Conservation (phyloP, 163 green algal species). For the Scenedesmus sp. region DNA sequence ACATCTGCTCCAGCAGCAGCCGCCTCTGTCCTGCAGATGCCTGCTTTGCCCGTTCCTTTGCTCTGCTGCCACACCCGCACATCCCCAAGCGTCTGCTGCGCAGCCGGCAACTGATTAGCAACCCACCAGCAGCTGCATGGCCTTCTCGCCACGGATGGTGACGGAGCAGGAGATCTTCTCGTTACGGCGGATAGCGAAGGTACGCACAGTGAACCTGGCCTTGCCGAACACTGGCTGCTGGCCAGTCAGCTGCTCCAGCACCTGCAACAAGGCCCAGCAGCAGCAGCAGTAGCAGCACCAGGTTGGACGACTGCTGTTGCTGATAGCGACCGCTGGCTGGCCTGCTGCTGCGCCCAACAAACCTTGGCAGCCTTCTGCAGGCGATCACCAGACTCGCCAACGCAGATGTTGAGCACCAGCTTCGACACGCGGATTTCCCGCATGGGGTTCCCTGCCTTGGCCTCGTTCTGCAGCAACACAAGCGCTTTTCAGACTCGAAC, state of each 20-base stretch:
- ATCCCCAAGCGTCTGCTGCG: not conserved
- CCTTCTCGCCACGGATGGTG: conserved; percentile 98
- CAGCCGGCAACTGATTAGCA: not conserved
- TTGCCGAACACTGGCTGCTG: conserved; percentile 98
- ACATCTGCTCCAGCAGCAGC: not conserved
- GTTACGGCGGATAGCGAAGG: conserved; percentile 98
- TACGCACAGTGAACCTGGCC: conserved; percentile 98
- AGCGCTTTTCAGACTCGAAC: not conserved
- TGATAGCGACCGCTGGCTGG: not conserved
- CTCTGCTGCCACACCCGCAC: not conserved
- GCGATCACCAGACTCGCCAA: conserved; percentile 98
- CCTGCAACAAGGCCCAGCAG: conserved; percentile 67
- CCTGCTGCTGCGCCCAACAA: conserved; percentile 12
- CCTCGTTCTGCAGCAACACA: conserved; percentile 57
- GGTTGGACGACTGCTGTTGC: not conserved
- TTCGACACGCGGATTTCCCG: conserved; percentile 98
- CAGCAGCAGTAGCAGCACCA: conserved; percentile 17
- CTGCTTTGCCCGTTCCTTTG: not conserved
- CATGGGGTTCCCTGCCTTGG: conserved; percentile 89
- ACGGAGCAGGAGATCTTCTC: conserved; percentile 99
- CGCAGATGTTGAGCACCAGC: conserved; percentile 98
- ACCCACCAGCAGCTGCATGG: conserved; percentile 93
- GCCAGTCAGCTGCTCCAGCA: conserved; percentile 99
- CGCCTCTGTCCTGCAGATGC: not conserved
- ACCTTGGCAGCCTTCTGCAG: conserved; percentile 99